A percentile compares a stretch with the other conserved stretches of the same genome.
Evolutionary conservation across 148 eudicot genomes (phyloP).

Genomic region (Cornus suecica): DNA sequence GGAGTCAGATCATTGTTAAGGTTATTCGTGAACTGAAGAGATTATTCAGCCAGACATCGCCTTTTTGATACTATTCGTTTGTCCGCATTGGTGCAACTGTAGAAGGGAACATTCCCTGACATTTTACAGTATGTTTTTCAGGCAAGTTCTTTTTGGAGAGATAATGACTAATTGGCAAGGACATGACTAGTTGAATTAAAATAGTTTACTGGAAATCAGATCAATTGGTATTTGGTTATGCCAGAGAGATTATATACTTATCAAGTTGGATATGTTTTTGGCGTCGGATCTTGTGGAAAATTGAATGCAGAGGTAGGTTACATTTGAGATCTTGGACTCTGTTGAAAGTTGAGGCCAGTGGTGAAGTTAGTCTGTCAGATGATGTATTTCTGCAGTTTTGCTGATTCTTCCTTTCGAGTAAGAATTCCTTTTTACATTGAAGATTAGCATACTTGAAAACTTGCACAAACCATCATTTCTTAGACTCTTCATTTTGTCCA

Average conservation of each 20-base stretch:
- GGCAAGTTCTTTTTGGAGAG: not conserved
- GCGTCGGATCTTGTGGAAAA: not conserved
- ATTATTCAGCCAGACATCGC: not conserved
- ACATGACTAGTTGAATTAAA: not conserved
- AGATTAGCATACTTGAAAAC: not conserved
- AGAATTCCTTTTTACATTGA: constrained; percentile 14
- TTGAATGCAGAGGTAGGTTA: not conserved
- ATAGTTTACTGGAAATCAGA: not conserved
- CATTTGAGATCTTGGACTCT: not conserved
- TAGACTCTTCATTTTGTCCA: not conserved
- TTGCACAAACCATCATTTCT: not conserved
- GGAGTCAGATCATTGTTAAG: not conserved
- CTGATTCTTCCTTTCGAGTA: constrained; percentile 25
- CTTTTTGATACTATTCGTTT: not conserved
- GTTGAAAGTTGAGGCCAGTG: constrained; percentile 13
- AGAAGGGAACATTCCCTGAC: not conserved
- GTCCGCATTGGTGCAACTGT: not conserved
- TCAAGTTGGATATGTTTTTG: constrained; percentile 16
- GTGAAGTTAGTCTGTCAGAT: not conserved
- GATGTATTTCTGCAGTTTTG: constrained; percentile 19
- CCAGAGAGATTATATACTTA: not conserved
- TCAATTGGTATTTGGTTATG: not conserved
- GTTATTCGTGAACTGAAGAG: not conserved
- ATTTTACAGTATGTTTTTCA: not conserved
- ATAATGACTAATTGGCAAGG: not conserved